Base-by-base conservation (phyloP, 2,329 filamentous ascomycete species). In the Basipetospora chlamydospora region DNA sequence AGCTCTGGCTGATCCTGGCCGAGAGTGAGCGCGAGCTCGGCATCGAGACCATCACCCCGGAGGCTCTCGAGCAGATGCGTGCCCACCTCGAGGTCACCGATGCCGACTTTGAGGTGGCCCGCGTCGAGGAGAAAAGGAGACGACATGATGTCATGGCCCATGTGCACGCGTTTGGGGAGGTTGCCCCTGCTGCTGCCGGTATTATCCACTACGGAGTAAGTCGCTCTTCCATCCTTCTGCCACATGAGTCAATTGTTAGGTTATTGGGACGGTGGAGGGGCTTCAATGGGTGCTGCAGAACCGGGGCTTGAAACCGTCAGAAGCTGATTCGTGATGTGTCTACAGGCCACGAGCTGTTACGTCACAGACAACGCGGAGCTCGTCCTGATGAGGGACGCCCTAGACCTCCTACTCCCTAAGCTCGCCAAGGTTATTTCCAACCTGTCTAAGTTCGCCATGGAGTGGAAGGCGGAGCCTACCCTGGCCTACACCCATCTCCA, bases 1-100 rank as follows among this genome's bases (percentile, higher is more conserved):
- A 82, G 54, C 73, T 94, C 13, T 95, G 87, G 87, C 63, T 88
- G 30, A 77, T 70, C 59, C 78, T 94, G 9, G 86, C 86, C 17
- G 79, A 93, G 64, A 67, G 71, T 8, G 80, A 94, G 64, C 77
- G 77, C 55, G 80, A 87, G 56, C 70, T 93, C 2, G 85, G 85
- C 3, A 70, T 93, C 32, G 62, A 70, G 7, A 53, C 60, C 30
- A 87, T 94, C 52, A 76, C 72, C 11, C 56, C 69, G 15, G 74
- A 88, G 49, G 86, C 86, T 7, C 64, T 95, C 36, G 68, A 77
- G 41, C 71, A 86, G 57, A 81, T 94, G 72, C 67, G 70, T 44
- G 70, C 73, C n/a, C 68, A 87, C 42, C 63, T 87, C 30, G 66
- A 65, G n/a, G 67, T 92, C 25, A 79, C 78, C 32, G 81, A 90